These are phyloP conservation scores for Beauveria asiatica DNA, from an alignment of 2,329 filamentous ascomycete genomes.

Conservation along the genomic window DNA sequence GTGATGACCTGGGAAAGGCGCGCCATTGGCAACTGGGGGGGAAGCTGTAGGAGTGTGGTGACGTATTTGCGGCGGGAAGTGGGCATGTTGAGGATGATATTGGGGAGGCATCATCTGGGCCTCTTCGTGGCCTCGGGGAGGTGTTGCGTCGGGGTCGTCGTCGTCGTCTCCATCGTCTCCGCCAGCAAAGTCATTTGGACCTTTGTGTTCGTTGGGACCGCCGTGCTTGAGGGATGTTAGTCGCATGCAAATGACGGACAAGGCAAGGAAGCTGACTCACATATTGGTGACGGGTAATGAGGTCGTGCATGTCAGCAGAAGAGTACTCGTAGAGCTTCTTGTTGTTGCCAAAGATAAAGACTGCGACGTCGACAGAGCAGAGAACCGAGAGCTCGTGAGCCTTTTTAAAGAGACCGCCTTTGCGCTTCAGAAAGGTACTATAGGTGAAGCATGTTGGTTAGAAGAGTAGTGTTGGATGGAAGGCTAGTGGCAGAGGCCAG, in stretches of 20 bases:
- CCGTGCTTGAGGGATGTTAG: constrained; percentile 58
- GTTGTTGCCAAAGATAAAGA: constrained; percentile 97
- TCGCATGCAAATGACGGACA: constrained; percentile 3
- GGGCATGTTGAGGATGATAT: constrained; percentile 54
- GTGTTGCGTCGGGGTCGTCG: constrained; percentile 59
- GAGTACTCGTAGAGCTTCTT: constrained; percentile 99
- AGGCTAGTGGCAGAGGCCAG: not conserved
- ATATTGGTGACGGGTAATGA: constrained; percentile 81
- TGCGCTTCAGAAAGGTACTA: constrained; percentile 96
- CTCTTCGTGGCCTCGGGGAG: constrained; percentile 56
- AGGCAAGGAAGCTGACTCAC: constrained; percentile 45
- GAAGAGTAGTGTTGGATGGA: not conserved
- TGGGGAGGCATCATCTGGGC: constrained; percentile 61
- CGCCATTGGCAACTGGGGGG: constrained; percentile 74
- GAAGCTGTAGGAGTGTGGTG: constrained; percentile 79
- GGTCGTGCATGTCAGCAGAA: constrained; percentile 84
- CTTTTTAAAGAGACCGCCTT: constrained; percentile 98
- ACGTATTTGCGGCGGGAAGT: constrained; percentile 73
- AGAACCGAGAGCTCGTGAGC: constrained; percentile 96
- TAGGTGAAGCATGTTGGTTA: constrained; percentile 11
- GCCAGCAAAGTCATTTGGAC: constrained; percentile 83
- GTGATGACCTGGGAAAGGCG: constrained; percentile 52
- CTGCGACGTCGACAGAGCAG: constrained; percentile 95
- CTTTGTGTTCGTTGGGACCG: constrained; percentile 90
- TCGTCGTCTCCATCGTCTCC: constrained; percentile 81